Evolutionary conservation across 2,329 filamentous ascomycete genomes (phyloP), one percentile per base, ranked within the genome.

Genomic region (Arachnomyces sp.): DNA sequence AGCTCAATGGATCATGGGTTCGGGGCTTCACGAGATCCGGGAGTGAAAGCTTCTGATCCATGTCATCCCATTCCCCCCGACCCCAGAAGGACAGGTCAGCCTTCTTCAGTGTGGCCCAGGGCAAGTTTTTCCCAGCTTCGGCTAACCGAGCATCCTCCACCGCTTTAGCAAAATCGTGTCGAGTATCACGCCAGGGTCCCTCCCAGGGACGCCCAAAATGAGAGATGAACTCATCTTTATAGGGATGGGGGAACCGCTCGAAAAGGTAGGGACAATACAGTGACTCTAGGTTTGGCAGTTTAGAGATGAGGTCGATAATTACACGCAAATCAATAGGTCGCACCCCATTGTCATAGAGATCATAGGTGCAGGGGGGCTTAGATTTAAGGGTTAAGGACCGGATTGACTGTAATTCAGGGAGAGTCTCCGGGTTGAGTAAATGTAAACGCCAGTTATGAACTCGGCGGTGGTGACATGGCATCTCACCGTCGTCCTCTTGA

Each of bases 181-280:
- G 36, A 5, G 41, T 31, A 36, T 44, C 41, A 12, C 36, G 36
- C 41, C 41, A 44, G 3, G 37, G 37, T 3, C 37, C 37, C 21
- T 39, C 37, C 37, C 37, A 39, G 18, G 37, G 37, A 14, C 41
- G 36, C 14, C 16, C 34, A 13, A n/a, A 40, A 21, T 44, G 37
- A 4, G 16, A 15, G 15, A 36, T 3, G n/a, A 44, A 14, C 4
- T 4, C 3, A 17, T 34, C 7, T 21, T 39, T 21, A 11, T 35
- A 36, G 13, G 13, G 33, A 9, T 39, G 28, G 12, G 41, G 41
- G 13, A 39, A 40, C 21, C 28, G 21, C 32, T 44, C 41, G 12
- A n/a, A 21, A 21, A 40, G 21, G 29, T 32, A 33, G n/a, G 6
- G 15, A 33, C 41, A 39, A 16, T 44, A 9, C 17, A 44, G 34